Evolutionary conservation across 345 rosid genomes (phyloP), one percentile per base, ranked within the genome.

Genomic region (Eutrema yunnanense): DNA sequence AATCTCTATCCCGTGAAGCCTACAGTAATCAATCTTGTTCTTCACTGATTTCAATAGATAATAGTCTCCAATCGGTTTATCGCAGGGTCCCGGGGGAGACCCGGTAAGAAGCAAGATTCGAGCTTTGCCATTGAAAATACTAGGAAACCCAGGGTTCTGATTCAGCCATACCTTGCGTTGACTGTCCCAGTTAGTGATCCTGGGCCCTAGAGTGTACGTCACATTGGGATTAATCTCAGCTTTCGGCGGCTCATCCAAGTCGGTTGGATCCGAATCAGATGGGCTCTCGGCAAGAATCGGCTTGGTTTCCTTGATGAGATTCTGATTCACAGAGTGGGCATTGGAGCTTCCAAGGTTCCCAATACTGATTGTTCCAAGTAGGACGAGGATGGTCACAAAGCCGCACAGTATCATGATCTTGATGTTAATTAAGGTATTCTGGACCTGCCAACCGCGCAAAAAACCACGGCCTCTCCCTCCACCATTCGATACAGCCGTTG

Each of bases 11-110:
- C 97, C 97, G 71, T 91, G 98, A 65, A 91, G 82, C 84, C 98
- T 88, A 78, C 98, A 91, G 64, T 94, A 94, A 73, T 94, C 97
- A 46, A 94, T 94, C 85, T 94, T 91, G 74, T 94, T 94, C 88
- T 91, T 94, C 5, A 94, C 74, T 0, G 92, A 76, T 72, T 94
- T 94, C 80, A 94, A 79, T 70, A 91, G 80, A 73, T 88, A 94
- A 77, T 89, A 82, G 69, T 94, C 96, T 48, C 97, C 97, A 32
- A 91, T 84, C 0, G 97, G 79, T 76, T 88, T 94, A 63, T 91
- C 97, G 54, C 97, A 94, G 2, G 98, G 97, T 59, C 79, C 85
- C 0, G 97, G 97, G 0, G 92, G 77, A 16, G 97, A 94, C 34
- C 98, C 98, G 9, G 96, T 86, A 6, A 94, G 80, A 4, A 94